Percentiles rank a stretch among this genome's conserved stretches.
Evolutionary conservation across 805 yeast genomes (phyloP).

Genomic region (Cyberlindnera americana): DNA sequence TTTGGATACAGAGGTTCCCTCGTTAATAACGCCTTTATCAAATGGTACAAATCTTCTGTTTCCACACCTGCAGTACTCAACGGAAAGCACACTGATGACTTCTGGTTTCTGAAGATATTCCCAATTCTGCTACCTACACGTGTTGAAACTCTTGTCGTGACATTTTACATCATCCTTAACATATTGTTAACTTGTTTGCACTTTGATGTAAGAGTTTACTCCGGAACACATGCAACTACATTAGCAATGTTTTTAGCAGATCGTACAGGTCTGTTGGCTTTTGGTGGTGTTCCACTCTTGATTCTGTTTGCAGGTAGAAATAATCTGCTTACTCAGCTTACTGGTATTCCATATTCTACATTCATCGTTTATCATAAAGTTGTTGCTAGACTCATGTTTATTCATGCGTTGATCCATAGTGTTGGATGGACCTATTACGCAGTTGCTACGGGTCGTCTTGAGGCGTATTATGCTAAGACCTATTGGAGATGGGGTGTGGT

Average conservation of each 20-base stretch:
- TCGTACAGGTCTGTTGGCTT: not conserved
- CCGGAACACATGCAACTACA: not conserved
- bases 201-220: not conserved
- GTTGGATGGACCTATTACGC: constrained; percentile 17
- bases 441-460: constrained; percentile 2
- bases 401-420: constrained; percentile 21
- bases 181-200: constrained; percentile 11
- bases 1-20: constrained; percentile 16
- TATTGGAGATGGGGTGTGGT: constrained; percentile 38
- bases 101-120: constrained; percentile 3
- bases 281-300: not conserved
- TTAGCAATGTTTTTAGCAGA: not conserved
- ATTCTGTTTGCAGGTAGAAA: constrained; percentile 64
- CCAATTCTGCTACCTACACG: constrained; percentile 22
- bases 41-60: constrained; percentile 17
- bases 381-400: constrained; percentile 42
- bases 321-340: constrained; percentile 53
- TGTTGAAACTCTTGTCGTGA: constrained; percentile 28
- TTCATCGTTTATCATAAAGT: constrained; percentile 66
- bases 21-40: constrained; percentile 12
- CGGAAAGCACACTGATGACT: constrained; percentile 15
- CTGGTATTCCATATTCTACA: constrained; percentile 61
- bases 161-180: constrained; percentile 32
- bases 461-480: constrained; percentile 2
- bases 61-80: constrained; percentile 20